Base-by-base conservation (phyloP, 2,329 filamentous ascomycete genomes). In the Xylariales sp. region DNA sequence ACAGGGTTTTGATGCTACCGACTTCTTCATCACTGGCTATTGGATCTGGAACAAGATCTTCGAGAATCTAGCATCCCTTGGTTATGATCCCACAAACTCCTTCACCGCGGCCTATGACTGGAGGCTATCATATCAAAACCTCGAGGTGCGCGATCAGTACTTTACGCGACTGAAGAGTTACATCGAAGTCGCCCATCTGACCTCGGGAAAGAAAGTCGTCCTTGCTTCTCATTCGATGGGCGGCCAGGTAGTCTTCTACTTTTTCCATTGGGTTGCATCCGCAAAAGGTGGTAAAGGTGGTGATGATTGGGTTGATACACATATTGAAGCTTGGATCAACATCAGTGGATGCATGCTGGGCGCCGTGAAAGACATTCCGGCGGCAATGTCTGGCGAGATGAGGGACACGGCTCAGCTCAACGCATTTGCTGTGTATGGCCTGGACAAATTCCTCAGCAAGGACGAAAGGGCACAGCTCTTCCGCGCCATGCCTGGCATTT, bases 41-140 rank as follows among this genome's bases (percentile, higher is more conserved):
- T 98, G 93, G 93, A 97, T 98, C 46, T 96, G 90, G 90, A 96
- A 88, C 67, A 97, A 97, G 66, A 96, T 98, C 46, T 74, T 98
- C 37, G 93, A 98, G 66, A 98, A 98, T 57, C 71, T 98, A 38
- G 93, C 93, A 0, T 93, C 89, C 0, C 86, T 98, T 44, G 93
- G 93, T 11, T 98, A 98, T 61, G 93, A 98, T 58, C 91, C 93
- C 18, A 82, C 78, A 22, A 85, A 81, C 54, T 81, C 79, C 3
- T 84, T 76, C 53, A 84, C 80, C 0, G 82, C 82, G 1, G 77
- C 81, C 8, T 77, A 98, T 59, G 93, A 98, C 65, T 98, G 93
- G 93, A 81, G 93, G 18, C 69, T 98, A 43, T 87, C 88, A 1
- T 98, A 95, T 58, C 71, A 76, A 45, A 96, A 97, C 54, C 81